phyloP scores from a whole-genome alignment of 2,329 filamentous ascomycete species.

The Trichoderma sp. region DNA sequence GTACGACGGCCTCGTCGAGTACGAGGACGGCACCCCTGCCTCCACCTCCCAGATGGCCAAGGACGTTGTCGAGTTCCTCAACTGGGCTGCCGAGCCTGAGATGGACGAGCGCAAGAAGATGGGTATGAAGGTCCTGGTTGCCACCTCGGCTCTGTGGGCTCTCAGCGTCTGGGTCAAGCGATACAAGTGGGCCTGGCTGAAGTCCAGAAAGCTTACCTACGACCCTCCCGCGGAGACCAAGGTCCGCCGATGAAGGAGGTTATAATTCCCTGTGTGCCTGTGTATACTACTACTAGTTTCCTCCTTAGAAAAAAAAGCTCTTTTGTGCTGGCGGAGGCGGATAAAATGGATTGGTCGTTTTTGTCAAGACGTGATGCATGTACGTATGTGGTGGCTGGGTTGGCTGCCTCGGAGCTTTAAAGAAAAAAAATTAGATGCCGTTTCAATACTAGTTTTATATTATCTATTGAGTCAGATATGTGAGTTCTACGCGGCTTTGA shows the following conservation, averaged over 20 bases:
- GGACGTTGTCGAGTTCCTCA: slow-evolving; percentile 97
- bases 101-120: slow-evolving; percentile 99
- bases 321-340: slow-evolving; percentile 46
- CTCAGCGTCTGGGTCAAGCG: slow-evolving; percentile 97
- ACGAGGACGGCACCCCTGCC: slow-evolving; percentile 93
- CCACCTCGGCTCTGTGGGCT: slow-evolving; percentile 77
- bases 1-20: slow-evolving; percentile 96
- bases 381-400: slow-evolving; percentile 32
- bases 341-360: slow-evolving; percentile 40
- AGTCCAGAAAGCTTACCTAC: slow-evolving; percentile 92
- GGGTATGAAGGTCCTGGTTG: slow-evolving; percentile 92
- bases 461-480: neutral
- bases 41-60: slow-evolving; percentile 99
- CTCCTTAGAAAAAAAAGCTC: slow-evolving; percentile 43
- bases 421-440: slow-evolving; percentile 48
- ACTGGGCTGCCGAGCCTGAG: slow-evolving; percentile 98
- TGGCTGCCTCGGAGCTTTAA: slow-evolving; percentile 47
- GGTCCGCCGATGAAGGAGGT: slow-evolving; percentile 49
- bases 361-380: slow-evolving; percentile 35
- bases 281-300: slow-evolving; percentile 40
- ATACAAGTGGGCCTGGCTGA: slow-evolving; percentile 98
- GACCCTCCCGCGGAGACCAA: slow-evolving; percentile 67
- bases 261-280: slow-evolving; percentile 41
- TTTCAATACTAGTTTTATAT: slow-evolving; percentile 41
- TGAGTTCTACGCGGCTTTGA: neutral